These are phyloP conservation scores for Schwanniomyces vanrijiae DNA, from an alignment of 805 yeast species.

Conservation along the genomic window DNA sequence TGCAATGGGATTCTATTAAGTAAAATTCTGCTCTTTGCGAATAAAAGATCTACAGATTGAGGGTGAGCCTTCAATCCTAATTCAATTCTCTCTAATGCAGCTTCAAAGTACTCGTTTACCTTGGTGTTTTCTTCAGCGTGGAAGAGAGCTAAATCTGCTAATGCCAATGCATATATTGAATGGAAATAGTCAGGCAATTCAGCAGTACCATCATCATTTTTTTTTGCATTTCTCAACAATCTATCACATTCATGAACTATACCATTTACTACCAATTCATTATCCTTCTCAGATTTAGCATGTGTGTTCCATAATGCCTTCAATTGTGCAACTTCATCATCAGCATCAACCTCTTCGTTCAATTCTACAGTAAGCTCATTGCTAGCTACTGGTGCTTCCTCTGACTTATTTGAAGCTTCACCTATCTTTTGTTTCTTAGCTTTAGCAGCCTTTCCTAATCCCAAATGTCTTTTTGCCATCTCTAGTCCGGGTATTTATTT, in stretches of 20 bases:
- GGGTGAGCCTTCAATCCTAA: constrained; percentile 55
- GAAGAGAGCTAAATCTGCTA: constrained; percentile 63
- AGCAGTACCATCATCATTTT: constrained; percentile 7
- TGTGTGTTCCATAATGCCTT: constrained; percentile 71
- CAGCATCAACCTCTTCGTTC: constrained; percentile 66
- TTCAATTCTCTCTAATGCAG: constrained; percentile 68
- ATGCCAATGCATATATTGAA: constrained; percentile 70
- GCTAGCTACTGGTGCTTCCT: constrained; percentile 14
- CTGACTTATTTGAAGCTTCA: background rate
- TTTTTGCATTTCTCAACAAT: constrained; percentile 50
- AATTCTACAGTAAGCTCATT: constrained; percentile 57
- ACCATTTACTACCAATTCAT: constrained; percentile 72
- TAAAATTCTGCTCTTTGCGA: constrained; percentile 56
- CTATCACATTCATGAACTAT: constrained; percentile 92
- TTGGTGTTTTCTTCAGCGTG: constrained; percentile 33
- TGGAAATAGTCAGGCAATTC: constrained; percentile 55
- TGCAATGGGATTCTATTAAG: constrained; percentile 61
- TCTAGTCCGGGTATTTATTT: constrained; percentile 4
- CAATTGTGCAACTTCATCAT: constrained; percentile 78
- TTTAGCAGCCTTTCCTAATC: constrained; percentile 48
- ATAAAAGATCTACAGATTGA: constrained; percentile 44
- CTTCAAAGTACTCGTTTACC: constrained; percentile 60
- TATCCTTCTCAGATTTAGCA: constrained; percentile 53
- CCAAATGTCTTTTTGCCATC: constrained; percentile 38
- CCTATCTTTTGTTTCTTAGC: constrained; percentile 40